Evolutionary conservation across 1,284 basidiomycete genomes (phyloP), one percentile per base, ranked within the genome.

Genomic region (Dichomitus squalens): DNA sequence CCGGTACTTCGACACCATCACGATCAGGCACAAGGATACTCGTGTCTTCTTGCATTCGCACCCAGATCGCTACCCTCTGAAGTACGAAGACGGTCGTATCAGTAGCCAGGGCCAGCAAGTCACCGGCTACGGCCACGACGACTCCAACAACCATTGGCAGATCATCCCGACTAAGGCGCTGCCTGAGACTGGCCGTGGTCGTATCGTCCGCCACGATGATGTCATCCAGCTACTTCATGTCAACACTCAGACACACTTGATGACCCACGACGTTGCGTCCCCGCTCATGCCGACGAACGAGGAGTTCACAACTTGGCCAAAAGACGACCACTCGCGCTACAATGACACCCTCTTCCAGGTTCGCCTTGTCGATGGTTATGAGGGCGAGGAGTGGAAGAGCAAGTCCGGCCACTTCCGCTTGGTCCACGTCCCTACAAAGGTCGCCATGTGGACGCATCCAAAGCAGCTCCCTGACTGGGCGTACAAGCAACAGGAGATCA

Each of bases 31-130:
- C 80, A 95, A 93, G 73, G 92, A 94, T 60, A 93, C 95, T 29
- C 95, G 96, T 67, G 91, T 91, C 33, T 96, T 87, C 75, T 77
- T 99, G 55, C 96, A 99, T 73, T 98, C 97, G 3, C 96, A 99
- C 69, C 73, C 82, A 0, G 94, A 98, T 40, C 80, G 76, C 21
- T 99, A 98, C 72, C 97, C 97, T 31, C 78, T 98, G 61, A 90
- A 90, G 62, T 99, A 99, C 72, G 93, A 96, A 0, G 97, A 99
- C 66, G 95, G 96, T 2, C 92, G 97, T 58, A 89, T 99, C 72
- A 95, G 92, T 67, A 94, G 90, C 66, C 93, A 97, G 82, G 96
- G 94, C 86, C 97, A 98, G 76, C 97, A 99, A 73, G 97, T 99
- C 31, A 99, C 97, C n/a, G 96, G 92, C 41, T 98, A 98, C 75